phyloP scores from a whole-genome alignment of 495 filamentous ascomycete genomes.

The Hyaloscypha finlandica region DNA sequence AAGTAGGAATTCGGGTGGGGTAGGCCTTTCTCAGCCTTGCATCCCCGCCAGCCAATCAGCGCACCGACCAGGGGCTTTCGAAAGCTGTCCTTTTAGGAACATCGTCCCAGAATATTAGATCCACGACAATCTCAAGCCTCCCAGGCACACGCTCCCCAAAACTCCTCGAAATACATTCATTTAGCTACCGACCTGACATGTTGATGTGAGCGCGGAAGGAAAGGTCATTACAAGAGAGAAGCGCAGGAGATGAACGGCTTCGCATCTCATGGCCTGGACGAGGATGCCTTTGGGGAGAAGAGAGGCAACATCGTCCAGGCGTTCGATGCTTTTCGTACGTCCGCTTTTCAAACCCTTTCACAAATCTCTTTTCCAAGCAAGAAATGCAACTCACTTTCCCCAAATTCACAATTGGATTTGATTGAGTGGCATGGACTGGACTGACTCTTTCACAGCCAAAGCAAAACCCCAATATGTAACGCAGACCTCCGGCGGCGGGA shows the following conservation, averaged over 20 bases:
- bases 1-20: too few species aligned
- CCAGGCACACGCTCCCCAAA: background rate
- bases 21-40: background rate
- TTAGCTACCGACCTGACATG: background rate
- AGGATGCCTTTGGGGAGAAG: slow-evolving; percentile 78
- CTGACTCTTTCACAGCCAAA: slow-evolving; percentile 64
- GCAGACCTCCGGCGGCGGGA: slow-evolving; percentile 78
- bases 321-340: slow-evolving; percentile 97
- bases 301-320: slow-evolving; percentile 67
- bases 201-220: background rate
- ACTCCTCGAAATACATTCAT: background rate
- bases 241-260: slow-evolving; percentile 53
- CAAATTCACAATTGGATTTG: background rate
- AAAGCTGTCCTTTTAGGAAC: slow-evolving; percentile 1
- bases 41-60: background rate
- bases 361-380: background rate
- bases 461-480: slow-evolving; percentile 90
- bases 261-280: slow-evolving; percentile 69
- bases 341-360: background rate
- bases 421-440: background rate
- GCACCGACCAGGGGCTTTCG: background rate
- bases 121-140: background rate
- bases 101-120: background rate
- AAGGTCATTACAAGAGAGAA: slow-evolving; percentile 2
- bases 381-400: background rate